These are phyloP conservation scores for Mucor velutinosus DNA, from an alignment of 371 early-diverging fungal genomes.

Conservation along the genomic window DNA sequence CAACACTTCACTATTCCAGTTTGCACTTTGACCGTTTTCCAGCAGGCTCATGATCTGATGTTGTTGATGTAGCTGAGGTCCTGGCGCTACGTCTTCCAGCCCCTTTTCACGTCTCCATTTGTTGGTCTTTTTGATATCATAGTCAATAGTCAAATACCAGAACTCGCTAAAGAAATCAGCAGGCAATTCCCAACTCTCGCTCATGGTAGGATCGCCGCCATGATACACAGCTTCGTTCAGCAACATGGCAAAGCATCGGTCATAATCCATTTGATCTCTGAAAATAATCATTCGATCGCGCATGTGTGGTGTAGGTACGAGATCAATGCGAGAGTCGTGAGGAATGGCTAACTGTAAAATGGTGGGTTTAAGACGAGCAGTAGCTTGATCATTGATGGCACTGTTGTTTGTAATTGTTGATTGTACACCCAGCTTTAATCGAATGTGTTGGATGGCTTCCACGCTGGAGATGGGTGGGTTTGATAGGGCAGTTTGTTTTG, in stretches of 20 bases:
- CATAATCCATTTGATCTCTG: conserved; percentile 57
- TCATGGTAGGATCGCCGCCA: conserved; percentile 62
- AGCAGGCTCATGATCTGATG: neutral
- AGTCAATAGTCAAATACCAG: conserved; percentile 47
- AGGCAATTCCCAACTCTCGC: conserved; percentile 61
- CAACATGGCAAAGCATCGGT: conserved; percentile 56
- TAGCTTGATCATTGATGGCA: conserved; percentile 34
- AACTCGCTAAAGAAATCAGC: conserved; percentile 57
- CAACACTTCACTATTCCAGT: conserved; percentile 14
- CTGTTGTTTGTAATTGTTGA: conserved; percentile 34
- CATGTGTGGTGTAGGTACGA: conserved; percentile 60
- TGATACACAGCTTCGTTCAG: conserved; percentile 53
- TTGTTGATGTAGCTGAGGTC: neutral
- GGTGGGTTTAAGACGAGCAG: conserved; percentile 38
- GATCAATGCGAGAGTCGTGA: conserved; percentile 63
- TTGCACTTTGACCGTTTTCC: neutral
- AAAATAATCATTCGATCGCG: conserved; percentile 66
- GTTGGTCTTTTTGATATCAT: conserved; percentile 39
- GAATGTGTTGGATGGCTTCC: conserved; percentile 46
- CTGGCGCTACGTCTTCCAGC: conserved; percentile 51
- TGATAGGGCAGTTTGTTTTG: conserved; percentile 19
- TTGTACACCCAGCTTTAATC: conserved; percentile 44
- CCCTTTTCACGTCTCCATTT: conserved; percentile 43
- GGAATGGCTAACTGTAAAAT: conserved; percentile 51
- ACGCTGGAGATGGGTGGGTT: conserved; percentile 54